Conservation (phyloP, 1,284 basidiomycete genomes). For the Leccinum huronense region DNA sequence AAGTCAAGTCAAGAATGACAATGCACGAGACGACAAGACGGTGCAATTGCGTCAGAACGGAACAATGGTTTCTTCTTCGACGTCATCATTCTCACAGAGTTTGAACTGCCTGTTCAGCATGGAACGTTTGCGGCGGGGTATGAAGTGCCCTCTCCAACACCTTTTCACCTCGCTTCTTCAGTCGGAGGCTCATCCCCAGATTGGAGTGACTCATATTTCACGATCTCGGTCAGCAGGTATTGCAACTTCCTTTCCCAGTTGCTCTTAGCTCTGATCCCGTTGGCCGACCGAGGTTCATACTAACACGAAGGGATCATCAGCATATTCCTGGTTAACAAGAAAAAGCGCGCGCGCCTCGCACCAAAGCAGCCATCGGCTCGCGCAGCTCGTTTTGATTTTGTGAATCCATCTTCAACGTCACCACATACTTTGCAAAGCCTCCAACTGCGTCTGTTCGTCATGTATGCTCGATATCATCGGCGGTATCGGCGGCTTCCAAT, state of each 20-base stretch:
- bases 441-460: slow-evolving; percentile 89
- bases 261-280: slow-evolving; percentile 70
- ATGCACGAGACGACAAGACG: no score
- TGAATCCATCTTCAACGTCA: slow-evolving; percentile 73
- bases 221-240: slow-evolving; percentile 86
- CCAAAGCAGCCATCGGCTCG: slow-evolving; percentile 79
- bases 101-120: no score
- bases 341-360: slow-evolving; percentile 37
- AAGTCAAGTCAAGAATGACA: no score
- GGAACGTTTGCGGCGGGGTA: no score
- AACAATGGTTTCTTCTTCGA: no score
- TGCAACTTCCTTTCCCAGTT: slow-evolving; percentile 95
- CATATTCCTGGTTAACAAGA: background rate
- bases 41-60: no score
- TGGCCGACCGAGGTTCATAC: slow-evolving; percentile 79
- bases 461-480: slow-evolving; percentile 83
- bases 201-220: slow-evolving; percentile 89
- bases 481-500: slow-evolving; percentile 90
- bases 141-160: slow-evolving; percentile 71
- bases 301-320: slow-evolving; percentile 32
- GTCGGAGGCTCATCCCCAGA: slow-evolving; percentile 72
- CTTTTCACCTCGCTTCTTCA: slow-evolving; percentile 86
- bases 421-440: slow-evolving; percentile 81
- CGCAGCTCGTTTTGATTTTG: slow-evolving; percentile 82
- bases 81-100: no score